Conservation (phyloP, 768 basidiomycete species). For the Psilocybe tampanensis region DNA sequence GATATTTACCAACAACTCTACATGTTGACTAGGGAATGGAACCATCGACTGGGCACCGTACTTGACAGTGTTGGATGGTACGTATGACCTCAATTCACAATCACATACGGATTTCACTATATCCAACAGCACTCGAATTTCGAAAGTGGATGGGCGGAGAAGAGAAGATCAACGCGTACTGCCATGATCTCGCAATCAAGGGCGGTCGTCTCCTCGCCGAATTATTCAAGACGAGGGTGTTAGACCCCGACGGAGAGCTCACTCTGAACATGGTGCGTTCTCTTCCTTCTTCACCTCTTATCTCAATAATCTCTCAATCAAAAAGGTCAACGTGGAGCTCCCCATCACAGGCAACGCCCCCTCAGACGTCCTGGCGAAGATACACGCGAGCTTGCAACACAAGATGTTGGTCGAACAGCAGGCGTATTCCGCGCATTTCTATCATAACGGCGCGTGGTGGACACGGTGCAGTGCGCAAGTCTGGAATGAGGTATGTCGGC, state of each 20-base stretch:
- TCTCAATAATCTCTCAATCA: too few species aligned
- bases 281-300: neutral
- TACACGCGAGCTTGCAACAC: conserved; percentile 27
- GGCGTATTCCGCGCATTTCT: conserved; percentile 34
- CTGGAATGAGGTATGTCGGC: conserved; percentile 44
- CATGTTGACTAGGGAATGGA: conserved; percentile 56
- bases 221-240: conserved; percentile 61
- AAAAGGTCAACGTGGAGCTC: conserved; percentile 43
- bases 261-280: conserved; percentile 72
- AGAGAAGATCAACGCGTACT: conserved; percentile 73
- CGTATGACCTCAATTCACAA: conserved; percentile 3
- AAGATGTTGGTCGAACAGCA: conserved; percentile 36
- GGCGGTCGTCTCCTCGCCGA: conserved; percentile 69
- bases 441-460: conserved; percentile 48
- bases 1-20: neutral
- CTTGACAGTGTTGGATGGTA: conserved; percentile 58
- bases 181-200: conserved; percentile 65
- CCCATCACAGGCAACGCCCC: conserved; percentile 34
- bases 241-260: conserved; percentile 66
- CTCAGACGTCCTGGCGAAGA: conserved; percentile 15
- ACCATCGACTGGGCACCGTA: conserved; percentile 58
- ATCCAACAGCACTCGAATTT: conserved; percentile 66
- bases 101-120: neutral
- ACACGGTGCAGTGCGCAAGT: conserved; percentile 49
- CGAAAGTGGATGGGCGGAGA: conserved; percentile 84